phyloP scores from a whole-genome alignment of 2,329 filamentous ascomycete genomes.

The Fusarium torulosum region DNA sequence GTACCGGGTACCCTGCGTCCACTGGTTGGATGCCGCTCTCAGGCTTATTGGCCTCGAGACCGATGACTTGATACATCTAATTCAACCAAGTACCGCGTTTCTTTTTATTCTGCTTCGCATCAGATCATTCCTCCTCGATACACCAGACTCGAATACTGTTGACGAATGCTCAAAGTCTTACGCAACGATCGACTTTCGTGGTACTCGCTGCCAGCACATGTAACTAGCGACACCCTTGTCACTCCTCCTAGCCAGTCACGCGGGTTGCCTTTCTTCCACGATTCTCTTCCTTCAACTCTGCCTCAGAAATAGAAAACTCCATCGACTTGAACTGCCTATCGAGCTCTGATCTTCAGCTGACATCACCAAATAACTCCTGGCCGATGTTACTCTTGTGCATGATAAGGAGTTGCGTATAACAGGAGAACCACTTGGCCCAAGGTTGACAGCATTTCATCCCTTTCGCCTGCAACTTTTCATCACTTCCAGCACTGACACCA shows the following conservation, averaged over 20 bases:
- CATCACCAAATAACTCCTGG: not conserved
- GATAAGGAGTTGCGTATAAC: not conserved
- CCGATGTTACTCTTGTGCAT: not conserved
- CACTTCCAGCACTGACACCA: not conserved
- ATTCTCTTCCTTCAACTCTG: not conserved
- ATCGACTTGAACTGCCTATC: constrained; percentile 1
- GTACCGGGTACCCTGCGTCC: not conserved
- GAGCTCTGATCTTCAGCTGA: not conserved
- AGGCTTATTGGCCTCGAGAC: not conserved
- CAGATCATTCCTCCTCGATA: not conserved
- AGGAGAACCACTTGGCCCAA: not conserved
- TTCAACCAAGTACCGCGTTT: not conserved
- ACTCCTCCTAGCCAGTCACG: constrained; percentile 7
- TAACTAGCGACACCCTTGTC: constrained; percentile 20
- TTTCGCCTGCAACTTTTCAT: not conserved
- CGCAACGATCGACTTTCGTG: not conserved
- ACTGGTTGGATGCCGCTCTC: constrained; percentile 1
- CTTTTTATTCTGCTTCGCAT: constrained; percentile 2
- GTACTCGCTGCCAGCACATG: constrained; percentile 4
- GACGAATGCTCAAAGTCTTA: not conserved
- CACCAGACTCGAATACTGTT: not conserved
- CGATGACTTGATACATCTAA: not conserved
- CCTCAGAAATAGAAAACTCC: constrained; percentile 2
- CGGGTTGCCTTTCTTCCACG: not conserved
- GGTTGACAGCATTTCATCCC: not conserved